phyloP scores from a whole-genome alignment of 192 early-diverging fungal genomes.

The Kappamyces sp. region DNA sequence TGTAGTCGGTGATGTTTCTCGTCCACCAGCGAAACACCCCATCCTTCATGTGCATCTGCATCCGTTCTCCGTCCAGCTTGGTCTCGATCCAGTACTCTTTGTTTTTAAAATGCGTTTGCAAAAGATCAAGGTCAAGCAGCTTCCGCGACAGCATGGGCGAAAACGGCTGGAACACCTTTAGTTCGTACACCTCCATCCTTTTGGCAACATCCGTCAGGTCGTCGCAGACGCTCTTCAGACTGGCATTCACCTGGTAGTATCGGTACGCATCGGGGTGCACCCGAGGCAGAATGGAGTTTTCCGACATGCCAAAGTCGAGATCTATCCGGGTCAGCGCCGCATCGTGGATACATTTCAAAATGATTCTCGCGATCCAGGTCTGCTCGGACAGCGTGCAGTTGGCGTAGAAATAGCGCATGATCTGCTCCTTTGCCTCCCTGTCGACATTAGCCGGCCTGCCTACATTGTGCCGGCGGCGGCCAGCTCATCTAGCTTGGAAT shows the following conservation, averaged over 20 bases:
- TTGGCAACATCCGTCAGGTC: not conserved
- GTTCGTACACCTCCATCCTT: not conserved
- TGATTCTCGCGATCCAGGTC: conserved; percentile 70
- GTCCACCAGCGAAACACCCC: conserved; percentile 14
- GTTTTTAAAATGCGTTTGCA: conserved; percentile 40
- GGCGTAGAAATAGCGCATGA: conserved; percentile 50
- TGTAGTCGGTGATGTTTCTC: conserved; percentile 69
- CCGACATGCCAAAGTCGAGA: conserved; percentile 66
- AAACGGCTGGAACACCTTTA: conserved; percentile 57
- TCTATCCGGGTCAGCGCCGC: conserved; percentile 29
- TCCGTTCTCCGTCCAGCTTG: conserved; percentile 78
- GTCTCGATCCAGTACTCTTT: conserved; percentile 69
- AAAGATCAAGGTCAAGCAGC: conserved; percentile 38
- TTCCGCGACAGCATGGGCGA: conserved; percentile 62
- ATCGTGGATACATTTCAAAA: conserved; percentile 54
- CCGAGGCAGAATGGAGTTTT: conserved; percentile 57
- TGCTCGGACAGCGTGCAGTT: conserved; percentile 64
- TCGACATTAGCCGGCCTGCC: conserved; percentile 1
- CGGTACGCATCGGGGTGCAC: conserved; percentile 69
- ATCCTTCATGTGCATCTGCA: conserved; percentile 61
- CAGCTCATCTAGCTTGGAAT: conserved; percentile 48
- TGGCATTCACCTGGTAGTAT: conserved; percentile 60
- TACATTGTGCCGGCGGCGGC: conserved; percentile 25
- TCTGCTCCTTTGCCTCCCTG: conserved; percentile 32
- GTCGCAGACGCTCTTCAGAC: conserved; percentile 48